Base-by-base conservation (phyloP, 2,329 filamentous ascomycete species). In the Colletotrichum simmondsii region DNA sequence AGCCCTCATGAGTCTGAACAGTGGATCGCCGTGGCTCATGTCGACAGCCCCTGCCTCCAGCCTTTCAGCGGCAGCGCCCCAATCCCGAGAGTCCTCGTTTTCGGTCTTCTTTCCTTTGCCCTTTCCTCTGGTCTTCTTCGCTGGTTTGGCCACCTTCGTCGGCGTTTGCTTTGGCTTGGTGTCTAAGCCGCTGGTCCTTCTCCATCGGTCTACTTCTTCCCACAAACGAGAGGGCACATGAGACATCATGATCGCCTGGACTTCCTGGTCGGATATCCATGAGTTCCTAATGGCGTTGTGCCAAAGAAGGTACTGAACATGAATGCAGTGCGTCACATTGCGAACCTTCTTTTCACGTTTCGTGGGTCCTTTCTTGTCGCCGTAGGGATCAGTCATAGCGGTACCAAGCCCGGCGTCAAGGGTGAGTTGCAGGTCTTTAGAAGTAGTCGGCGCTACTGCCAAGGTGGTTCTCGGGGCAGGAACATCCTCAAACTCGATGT, bases 221-320 rank as follows among this genome's bases (percentile, higher is more conserved):
- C 90, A 92, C 5, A 96, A 85, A 6, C 89, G 88, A 0, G 90
- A 86, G 0, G 93, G 88, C 7, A 98, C 78, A 70, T 94, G 92
- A n/a, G 91, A 90, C 4, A 97, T 87, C 79, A 98, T 86, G 19
- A 92, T 93, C 12, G 91, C 90, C 74, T 97, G 94, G 0, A 97
- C 87, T 74, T 93, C 90, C 4, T 88, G 81, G 77, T 98, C 94
- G 76, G 94, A 94, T 24, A 95, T 84, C 92, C 96, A 98, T 0
- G 90, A 87, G 80, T 98, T 98, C 54, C 94, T 91, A 16, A 97
- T 83, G 0, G 94, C 90, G 79, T 98, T 98, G 80, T 98, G 95
- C 88, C 93, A 98, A 72, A 99, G 88, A 19, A 99, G 85, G 65
- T 92, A 90, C 80, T 97, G 92, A 2, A 98, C 95, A 81, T 99